Conservation (phyloP, 768 basidiomycete genomes). For the Tephrocybe sp. region DNA sequence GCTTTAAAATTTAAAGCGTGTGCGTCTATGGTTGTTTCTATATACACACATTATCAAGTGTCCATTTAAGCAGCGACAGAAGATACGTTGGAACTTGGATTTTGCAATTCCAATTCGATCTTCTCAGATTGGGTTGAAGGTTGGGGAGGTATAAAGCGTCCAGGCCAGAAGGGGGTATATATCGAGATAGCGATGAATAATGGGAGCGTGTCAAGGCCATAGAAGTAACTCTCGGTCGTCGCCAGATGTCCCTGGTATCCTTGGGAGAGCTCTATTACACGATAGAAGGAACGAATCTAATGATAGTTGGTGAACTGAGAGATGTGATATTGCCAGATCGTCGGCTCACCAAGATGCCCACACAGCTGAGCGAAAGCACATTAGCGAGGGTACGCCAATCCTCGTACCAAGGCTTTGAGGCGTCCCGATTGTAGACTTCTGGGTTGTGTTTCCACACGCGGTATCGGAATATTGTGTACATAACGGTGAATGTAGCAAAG, state of each 20-base stretch:
- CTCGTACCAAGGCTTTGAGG: slow-evolving; percentile 39
- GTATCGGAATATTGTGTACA: slow-evolving; percentile 47
- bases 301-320: not conserved
- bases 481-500: slow-evolving; percentile 43
- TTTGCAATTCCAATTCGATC: not conserved
- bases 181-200: slow-evolving; percentile 56
- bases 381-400: slow-evolving; percentile 60
- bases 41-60: not conserved
- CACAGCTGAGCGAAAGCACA: slow-evolving; percentile 51
- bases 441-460: slow-evolving; percentile 41
- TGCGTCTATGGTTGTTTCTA: not conserved
- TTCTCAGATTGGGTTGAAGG: not conserved
- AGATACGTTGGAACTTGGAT: not conserved
- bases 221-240: slow-evolving; percentile 61
- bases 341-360: slow-evolving; percentile 56
- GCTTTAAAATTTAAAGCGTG: no score
- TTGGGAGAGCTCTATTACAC: slow-evolving; percentile 56
- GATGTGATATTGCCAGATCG: not conserved
- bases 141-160: slow-evolving; percentile 39
- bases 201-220: slow-evolving; percentile 63
- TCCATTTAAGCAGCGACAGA: not conserved
- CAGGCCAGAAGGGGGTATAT: slow-evolving; percentile 66
- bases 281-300: slow-evolving; percentile 64
- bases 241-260: slow-evolving; percentile 60
- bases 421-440: slow-evolving; percentile 37